A percentile compares a stretch with the other conserved stretches of the same genome.
phyloP scores from a whole-genome alignment of 2,329 filamentous ascomycete species.

The Apiospora saccharicola region DNA sequence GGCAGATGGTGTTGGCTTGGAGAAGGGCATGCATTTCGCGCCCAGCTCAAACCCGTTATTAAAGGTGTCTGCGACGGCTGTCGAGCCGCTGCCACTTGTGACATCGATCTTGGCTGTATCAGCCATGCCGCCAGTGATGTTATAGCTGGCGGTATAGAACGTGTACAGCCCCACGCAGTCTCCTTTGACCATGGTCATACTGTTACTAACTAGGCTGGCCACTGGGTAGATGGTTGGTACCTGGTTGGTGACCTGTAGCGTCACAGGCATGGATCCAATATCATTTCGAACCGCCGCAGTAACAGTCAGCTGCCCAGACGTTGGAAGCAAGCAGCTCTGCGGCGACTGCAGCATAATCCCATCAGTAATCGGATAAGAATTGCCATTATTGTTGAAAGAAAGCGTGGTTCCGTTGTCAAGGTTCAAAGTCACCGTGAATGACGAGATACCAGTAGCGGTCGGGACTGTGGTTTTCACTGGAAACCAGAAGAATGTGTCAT shows the following conservation, averaged over 20 bases:
- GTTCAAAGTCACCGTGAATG: conserved; percentile 63
- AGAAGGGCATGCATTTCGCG: conserved; percentile 52
- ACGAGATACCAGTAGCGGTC: conserved; percentile 65
- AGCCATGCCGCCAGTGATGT: conserved; percentile 53
- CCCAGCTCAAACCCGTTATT: conserved; percentile 54
- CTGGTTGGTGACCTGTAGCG: conserved; percentile 54
- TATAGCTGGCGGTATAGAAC: conserved; percentile 52
- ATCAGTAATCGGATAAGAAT: conserved; percentile 62
- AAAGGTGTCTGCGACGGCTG: conserved; percentile 54
- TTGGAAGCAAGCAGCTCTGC: conserved; percentile 62
- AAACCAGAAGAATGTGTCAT: conserved; percentile 63
- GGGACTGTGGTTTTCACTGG: conserved; percentile 59
- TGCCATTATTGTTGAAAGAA: conserved; percentile 64
- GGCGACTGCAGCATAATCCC: conserved; percentile 61
- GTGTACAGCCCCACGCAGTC: conserved; percentile 57
- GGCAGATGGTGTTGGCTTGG: conserved; percentile 42
- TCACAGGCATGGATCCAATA: conserved; percentile 49
- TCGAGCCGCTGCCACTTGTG: conserved; percentile 46
- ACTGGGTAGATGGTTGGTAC: conserved; percentile 48
- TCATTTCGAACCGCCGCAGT: conserved; percentile 58
- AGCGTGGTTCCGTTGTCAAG: conserved; percentile 54
- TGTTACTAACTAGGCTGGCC: conserved; percentile 48
- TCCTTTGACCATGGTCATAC: conserved; percentile 50
- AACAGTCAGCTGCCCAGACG: conserved; percentile 51
- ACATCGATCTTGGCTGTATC: conserved; percentile 56